Base-by-base conservation (phyloP, 2,329 filamentous ascomycete genomes). In the Hypocreales sp. region DNA sequence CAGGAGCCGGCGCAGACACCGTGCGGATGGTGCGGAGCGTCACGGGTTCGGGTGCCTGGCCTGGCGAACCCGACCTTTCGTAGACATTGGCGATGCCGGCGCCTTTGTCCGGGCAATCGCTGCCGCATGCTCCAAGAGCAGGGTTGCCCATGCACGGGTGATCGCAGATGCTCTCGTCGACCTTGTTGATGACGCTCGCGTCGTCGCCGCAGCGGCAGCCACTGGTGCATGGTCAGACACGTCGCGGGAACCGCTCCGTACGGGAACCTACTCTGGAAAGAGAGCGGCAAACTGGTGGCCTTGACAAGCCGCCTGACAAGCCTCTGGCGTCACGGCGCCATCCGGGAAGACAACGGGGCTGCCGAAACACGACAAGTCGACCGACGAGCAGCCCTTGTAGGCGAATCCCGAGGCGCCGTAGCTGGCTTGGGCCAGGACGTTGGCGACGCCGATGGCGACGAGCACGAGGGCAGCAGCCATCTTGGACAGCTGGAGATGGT, bases 201-300 rank as follows among this genome's bases (percentile, higher is more conserved):
- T 54, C 40, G 26, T 54, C 42, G 27, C 50, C 50, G 26, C 51
- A 55, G 25, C 43, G 50, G 13, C 51, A 55, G 10, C 41, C 43
- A 32, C 51, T 55, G 20, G 2, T 6, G 2, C 19, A 6, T 8
- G 23, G 21, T 33, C 41, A 35, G 41, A 28, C 14, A 8, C n/a
- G 8, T 8, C 8, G 5, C 1, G 3, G 4, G 5, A 10, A 4
- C 4, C 3, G 4, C 7, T 15, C 2, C 1, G 3, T 9, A 7
- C 7, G 15, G 5, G 0, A 7, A 35, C 48, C 21, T 26, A 55
- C 51, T 44, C 39, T 8, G 48, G 48, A n/a, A 48, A 33, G 10
- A 48, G 31, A 7, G 40, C 45, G 24, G 50, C 47, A 28, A 44
- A 38, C 23, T 28, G 35, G 24, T 46, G 42, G 7, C 38, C 41